Conservation (phyloP, 306 rosid genomes). For the Cajanus cajan region DNA sequence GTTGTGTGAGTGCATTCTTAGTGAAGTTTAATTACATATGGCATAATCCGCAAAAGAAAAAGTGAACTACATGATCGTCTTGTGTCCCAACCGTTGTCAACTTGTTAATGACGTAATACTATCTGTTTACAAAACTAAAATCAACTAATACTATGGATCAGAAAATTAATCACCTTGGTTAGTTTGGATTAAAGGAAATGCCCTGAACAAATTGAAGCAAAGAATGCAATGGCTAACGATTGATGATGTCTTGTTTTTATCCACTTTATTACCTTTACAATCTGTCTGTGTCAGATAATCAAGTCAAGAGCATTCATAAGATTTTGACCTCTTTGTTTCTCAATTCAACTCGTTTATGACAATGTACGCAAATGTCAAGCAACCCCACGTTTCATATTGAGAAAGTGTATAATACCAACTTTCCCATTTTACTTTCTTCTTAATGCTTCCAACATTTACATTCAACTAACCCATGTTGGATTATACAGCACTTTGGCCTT, state of each 20-base stretch:
- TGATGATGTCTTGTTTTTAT: background rate
- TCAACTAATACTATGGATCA: background rate
- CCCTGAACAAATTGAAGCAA: background rate
- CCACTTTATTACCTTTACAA: slow-evolving; percentile 19
- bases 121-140: background rate
- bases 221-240: background rate
- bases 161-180: background rate
- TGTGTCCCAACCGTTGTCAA: background rate
- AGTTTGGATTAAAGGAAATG: background rate
- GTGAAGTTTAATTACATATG: background rate
- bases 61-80: background rate
- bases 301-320: slow-evolving; percentile 18
- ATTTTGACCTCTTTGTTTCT: slow-evolving; percentile 31
- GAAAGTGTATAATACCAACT: background rate
- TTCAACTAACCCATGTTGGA: slow-evolving; percentile 35
- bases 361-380: slow-evolving; percentile 33
- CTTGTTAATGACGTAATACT: background rate
- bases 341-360: slow-evolving; percentile 22
- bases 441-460: slow-evolving; percentile 23
- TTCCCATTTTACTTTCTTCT: slow-evolving; percentile 22
- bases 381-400: slow-evolving; percentile 44
- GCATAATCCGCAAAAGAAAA: background rate
- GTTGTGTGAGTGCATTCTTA: background rate
- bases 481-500: background rate
- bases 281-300: background rate